A percentile compares a stretch with the other conserved stretches of the same genome.
phyloP scores from a whole-genome alignment of 1,139 yeast genomes.

The Nakaseomyces sp. region DNA sequence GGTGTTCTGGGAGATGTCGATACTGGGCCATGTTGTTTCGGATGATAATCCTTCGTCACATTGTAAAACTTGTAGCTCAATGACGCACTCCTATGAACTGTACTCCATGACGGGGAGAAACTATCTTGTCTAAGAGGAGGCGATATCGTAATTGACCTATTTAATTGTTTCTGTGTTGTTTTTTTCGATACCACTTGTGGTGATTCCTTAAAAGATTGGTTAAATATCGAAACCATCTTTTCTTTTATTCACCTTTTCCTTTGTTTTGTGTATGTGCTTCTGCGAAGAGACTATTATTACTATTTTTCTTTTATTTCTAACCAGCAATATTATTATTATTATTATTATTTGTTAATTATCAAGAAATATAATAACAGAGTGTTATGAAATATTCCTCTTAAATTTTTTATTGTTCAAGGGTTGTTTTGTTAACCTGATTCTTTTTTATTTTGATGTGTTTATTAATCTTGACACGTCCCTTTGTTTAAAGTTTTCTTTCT shows the following conservation, averaged over 20 bases:
- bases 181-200: neutral
- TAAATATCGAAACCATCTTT: constrained; percentile 5
- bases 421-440: too few species aligned
- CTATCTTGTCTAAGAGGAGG: constrained; percentile 2
- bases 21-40: neutral
- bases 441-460: too few species aligned
- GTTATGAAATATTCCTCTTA: too few species aligned
- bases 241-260: neutral
- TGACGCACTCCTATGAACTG: constrained; percentile 7
- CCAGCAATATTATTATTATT: too few species aligned
- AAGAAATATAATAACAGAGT: too few species aligned
- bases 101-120: constrained; percentile 4
- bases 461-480: too few species aligned
- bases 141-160: constrained; percentile 1
- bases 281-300: too few species aligned
- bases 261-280: neutral
- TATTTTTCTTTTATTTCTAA: too few species aligned
- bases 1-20: neutral
- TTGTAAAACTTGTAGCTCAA: constrained; percentile 9
- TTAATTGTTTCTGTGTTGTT: neutral
- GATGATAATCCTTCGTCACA: constrained; percentile 7
- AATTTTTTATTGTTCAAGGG: too few species aligned
- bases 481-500: too few species aligned
- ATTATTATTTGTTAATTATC: too few species aligned
- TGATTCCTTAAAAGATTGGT: neutral